A percentile compares a stretch with the other conserved stretches of the same genome.
phyloP scores from a whole-genome alignment of 768 basidiomycete genomes.

The Amanita jacksonii region DNA sequence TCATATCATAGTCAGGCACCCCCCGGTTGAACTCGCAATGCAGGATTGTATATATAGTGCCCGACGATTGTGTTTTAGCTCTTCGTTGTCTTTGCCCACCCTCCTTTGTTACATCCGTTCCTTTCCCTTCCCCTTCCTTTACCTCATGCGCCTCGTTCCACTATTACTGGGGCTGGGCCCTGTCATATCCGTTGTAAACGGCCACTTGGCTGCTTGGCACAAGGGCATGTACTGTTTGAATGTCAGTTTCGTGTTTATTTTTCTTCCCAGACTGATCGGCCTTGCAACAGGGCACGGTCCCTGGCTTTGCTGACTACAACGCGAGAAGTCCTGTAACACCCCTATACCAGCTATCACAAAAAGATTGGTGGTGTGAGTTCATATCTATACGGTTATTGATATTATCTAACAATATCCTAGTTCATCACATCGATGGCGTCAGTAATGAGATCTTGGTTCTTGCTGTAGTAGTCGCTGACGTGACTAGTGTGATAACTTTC shows the following conservation, averaged over 20 bases:
- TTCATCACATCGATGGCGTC: constrained; percentile 28
- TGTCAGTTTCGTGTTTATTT: constrained; percentile 18
- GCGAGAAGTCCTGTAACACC: constrained; percentile 29
- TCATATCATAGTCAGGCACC: too few species aligned
- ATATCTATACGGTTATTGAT: neutral
- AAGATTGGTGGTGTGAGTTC: constrained; percentile 38
- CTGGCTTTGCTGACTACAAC: constrained; percentile 26
- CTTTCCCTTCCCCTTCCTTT: constrained; percentile 11
- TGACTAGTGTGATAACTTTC: constrained; percentile 31
- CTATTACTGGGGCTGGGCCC: constrained; percentile 7
- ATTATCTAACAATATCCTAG: constrained; percentile 14
- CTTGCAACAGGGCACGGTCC: constrained; percentile 18
- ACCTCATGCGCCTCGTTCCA: constrained; percentile 6
- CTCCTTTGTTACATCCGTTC: neutral
- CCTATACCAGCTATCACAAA: constrained; percentile 30
- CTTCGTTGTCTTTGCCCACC: too few species aligned
- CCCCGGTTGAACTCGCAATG: too few species aligned
- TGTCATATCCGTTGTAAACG: constrained; percentile 15
- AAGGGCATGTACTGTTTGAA: constrained; percentile 39
- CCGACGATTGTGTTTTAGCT: too few species aligned
- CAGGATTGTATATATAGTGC: too few species aligned
- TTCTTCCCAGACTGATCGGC: neutral
- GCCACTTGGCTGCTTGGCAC: constrained; percentile 34
- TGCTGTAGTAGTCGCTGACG: neutral
- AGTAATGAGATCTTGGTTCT: constrained; percentile 4